phyloP scores from a whole-genome alignment of 345 rosid species.

The Bruguiera gymnorhiza region DNA sequence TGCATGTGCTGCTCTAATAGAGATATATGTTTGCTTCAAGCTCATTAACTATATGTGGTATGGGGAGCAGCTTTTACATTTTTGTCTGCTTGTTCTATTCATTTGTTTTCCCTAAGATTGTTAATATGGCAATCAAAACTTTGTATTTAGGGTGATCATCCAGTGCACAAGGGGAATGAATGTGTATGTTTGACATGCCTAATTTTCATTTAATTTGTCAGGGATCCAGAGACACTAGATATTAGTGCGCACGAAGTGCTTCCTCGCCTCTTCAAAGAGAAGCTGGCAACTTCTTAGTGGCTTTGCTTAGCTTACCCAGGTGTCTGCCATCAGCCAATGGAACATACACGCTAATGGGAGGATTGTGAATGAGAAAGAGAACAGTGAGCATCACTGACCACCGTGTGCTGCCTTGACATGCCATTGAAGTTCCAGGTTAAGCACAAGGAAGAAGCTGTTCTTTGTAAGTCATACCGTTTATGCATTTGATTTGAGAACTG shows the following conservation, averaged over 20 bases:
- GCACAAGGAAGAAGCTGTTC: constrained; percentile 11
- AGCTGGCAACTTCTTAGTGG: constrained; percentile 33
- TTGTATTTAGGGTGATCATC: not conserved
- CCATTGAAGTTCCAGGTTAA: constrained; percentile 12
- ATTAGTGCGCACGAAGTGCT: constrained; percentile 72
- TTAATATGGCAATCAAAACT: not conserved
- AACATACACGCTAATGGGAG: not conserved
- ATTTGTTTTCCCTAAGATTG: not conserved
- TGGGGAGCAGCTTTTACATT: not conserved
- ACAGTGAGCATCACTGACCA: not conserved
- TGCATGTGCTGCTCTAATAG: not conserved
- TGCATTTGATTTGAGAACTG: constrained; percentile 11
- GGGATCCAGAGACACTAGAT: constrained; percentile 84
- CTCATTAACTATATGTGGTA: not conserved
- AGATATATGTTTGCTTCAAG: not conserved
- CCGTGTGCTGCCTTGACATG: constrained; percentile 10
- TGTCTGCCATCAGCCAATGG: constrained; percentile 10
- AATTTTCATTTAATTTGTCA: constrained; percentile 26
- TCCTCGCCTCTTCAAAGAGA: constrained; percentile 79
- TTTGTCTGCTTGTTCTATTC: not conserved
- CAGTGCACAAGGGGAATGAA: not conserved
- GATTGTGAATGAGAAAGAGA: constrained; percentile 3
- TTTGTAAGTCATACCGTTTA: constrained; percentile 8
- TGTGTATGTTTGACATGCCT: not conserved
- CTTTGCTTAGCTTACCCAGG: not conserved